A percentile compares a stretch with the other conserved stretches of the same genome.
These are phyloP conservation scores for Blastomyces gilchristii DNA, from an alignment of 2,329 filamentous ascomycete genomes.

Conservation along the genomic window DNA sequence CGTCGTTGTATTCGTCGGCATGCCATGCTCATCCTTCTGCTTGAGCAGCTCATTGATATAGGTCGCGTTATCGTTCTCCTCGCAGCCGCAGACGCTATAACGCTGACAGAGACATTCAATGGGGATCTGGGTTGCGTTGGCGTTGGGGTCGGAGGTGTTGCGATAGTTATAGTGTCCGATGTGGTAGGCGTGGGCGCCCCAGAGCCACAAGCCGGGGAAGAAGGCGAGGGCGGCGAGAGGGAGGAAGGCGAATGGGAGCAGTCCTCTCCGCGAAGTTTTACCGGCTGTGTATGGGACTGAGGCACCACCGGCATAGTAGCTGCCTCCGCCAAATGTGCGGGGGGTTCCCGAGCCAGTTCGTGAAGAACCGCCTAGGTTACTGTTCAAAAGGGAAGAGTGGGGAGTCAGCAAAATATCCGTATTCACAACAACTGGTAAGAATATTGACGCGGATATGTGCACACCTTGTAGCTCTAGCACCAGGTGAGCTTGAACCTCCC, in stretches of 20 bases:
- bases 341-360: slow-evolving; percentile 17
- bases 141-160: slow-evolving; percentile 32
- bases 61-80: slow-evolving; percentile 38
- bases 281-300: slow-evolving; percentile 42
- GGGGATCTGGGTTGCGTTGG: slow-evolving; percentile 41
- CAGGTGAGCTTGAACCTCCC: not conserved
- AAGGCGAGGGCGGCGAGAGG: slow-evolving; percentile 37
- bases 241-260: slow-evolving; percentile 42
- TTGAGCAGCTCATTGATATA: slow-evolving; percentile 36
- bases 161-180: slow-evolving; percentile 42
- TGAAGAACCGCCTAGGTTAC: slow-evolving; percentile 15
- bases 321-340: slow-evolving; percentile 41
- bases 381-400: not conserved
- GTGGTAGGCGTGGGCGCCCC: slow-evolving; percentile 46
- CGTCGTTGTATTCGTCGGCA: slow-evolving; percentile 29
- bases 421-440: not conserved
- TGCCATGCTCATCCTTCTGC: slow-evolving; percentile 26
- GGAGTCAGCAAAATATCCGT: slow-evolving; percentile 3
- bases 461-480: slow-evolving; percentile 6
- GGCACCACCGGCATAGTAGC: slow-evolving; percentile 48
- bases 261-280: slow-evolving; percentile 36
- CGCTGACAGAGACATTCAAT: slow-evolving; percentile 48
- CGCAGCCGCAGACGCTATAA: slow-evolving; percentile 48
- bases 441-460: not conserved
- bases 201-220: slow-evolving; percentile 47